Evolutionary conservation across 2,329 filamentous ascomycete genomes (phyloP).

Genomic region (Tolypocladium tundrense): DNA sequence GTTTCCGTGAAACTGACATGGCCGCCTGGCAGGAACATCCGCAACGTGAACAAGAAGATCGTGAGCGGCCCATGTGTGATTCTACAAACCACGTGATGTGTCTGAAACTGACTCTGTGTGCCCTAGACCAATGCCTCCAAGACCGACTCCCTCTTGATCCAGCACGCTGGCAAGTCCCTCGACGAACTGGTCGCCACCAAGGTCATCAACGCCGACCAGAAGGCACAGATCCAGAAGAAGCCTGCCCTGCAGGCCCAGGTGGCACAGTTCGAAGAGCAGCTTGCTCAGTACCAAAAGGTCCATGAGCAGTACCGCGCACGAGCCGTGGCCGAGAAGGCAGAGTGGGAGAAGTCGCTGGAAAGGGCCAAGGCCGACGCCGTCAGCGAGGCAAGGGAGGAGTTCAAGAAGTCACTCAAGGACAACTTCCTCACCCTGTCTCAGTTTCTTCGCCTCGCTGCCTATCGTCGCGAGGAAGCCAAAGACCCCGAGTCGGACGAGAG

Average conservation of each 20-base stretch:
- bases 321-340: constrained; percentile 46
- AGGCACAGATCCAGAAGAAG: constrained; percentile 67
- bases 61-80: constrained; percentile 40
- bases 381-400: constrained; percentile 38
- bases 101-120: not conserved
- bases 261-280: constrained; percentile 61
- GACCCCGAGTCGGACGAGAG: constrained; percentile 60
- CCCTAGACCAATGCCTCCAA: constrained; percentile 58
- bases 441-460: constrained; percentile 70
- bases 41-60: constrained; percentile 90
- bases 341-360: constrained; percentile 47
- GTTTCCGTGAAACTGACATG: not conserved
- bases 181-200: constrained; percentile 61
- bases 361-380: constrained; percentile 44
- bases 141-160: constrained; percentile 57
- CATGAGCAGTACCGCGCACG: constrained; percentile 60
- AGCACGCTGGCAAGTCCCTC: constrained; percentile 60
- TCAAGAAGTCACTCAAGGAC: constrained; percentile 47
- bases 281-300: constrained; percentile 64
- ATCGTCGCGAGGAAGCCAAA: constrained; percentile 60
- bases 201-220: constrained; percentile 75
- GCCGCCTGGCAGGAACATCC: constrained; percentile 58
- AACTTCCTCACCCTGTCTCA: constrained; percentile 64
- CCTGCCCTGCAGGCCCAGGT: constrained; percentile 60
- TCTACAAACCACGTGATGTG: not conserved